Base-by-base conservation (phyloP, 148 eudicot genomes). In the Vaccinium myrtillus region DNA sequence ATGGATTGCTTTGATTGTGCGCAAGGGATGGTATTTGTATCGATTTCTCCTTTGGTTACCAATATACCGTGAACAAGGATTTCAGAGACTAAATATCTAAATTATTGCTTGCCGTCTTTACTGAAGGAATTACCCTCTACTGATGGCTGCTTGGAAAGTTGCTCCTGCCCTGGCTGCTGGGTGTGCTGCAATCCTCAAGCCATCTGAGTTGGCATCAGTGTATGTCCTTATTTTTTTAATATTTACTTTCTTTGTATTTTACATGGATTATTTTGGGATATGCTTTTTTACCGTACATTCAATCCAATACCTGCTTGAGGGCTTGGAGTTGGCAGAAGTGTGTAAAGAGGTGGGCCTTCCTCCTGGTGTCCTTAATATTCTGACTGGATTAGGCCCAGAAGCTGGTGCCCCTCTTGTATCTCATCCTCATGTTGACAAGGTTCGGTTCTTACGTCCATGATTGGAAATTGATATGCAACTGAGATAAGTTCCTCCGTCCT, bases 111-210 rank as follows among this genome's bases (percentile, higher is more conserved):
- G 25, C 78, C 75, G 56, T 85, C 36, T 85, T 27, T 84, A 49
- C 78, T 85, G 83, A 84, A 96, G 98, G 99, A 97, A 97, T 85
- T 97, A 97, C 84, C 99, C 99, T 65, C 89, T 97, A 79, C 84
- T 97, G 85, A 94, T 97, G 96, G 98, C 98, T 81, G 91, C 99
- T 27, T 97, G 99, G 99, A 97, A 97, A 92, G 98, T 95, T 87
- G 99, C 99, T 86, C 98, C 99, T 82, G 98, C 99, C 78, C 93
- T 97, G 84, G 99, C 99, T 76, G 99, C 99, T 90, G 99, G 99
- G 8, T 97, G 99, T 92, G 90, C 98, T 86, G 98, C 95, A 80
- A 87, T 97, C 85, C 94, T 97, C 84, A 97, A 97, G 89, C 98
- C 99, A 36, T 97, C 99, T 21, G 99, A 97, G 82, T 80, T 95